Percentiles rank a stretch among this genome's conserved stretches.
These are phyloP conservation scores for Wickerhamomyces sp. DNA, from an alignment of 1,139 yeast genomes.

Conservation along the genomic window DNA sequence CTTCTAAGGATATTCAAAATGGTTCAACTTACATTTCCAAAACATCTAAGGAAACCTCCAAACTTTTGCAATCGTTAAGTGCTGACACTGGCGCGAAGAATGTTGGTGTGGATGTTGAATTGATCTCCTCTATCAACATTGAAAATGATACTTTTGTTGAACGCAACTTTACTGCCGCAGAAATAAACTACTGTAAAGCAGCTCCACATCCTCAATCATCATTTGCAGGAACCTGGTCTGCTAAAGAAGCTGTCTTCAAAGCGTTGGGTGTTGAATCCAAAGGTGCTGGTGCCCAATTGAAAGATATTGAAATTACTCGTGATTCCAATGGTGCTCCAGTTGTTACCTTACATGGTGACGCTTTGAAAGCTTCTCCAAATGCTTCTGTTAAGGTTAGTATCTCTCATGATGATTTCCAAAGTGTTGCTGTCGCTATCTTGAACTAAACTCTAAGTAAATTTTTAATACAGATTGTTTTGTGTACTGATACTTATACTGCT, in stretches of 20 bases:
- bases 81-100: constrained; percentile 55
- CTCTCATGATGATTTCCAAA: constrained; percentile 94
- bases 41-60: constrained; percentile 38
- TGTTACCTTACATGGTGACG: constrained; percentile 73
- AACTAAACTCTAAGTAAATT: no score
- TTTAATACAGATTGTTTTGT: no score
- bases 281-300: constrained; percentile 94
- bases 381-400: constrained; percentile 83
- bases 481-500: no score
- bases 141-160: constrained; percentile 85
- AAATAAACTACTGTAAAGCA: constrained; percentile 69
- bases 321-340: constrained; percentile 77
- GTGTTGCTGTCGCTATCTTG: constrained; percentile 95
- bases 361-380: constrained; percentile 63
- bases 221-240: constrained; percentile 98
- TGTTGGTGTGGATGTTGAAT: constrained; percentile 97
- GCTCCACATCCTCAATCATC: constrained; percentile 84
- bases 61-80: constrained; percentile 39
- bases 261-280: constrained; percentile 83
- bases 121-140: constrained; percentile 72
- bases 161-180: constrained; percentile 83
- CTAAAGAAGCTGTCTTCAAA: constrained; percentile 98
- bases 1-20: constrained; percentile 38
- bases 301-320: constrained; percentile 83
- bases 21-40: constrained; percentile 30